These are phyloP conservation scores for Bruguiera hainesii DNA, from an alignment of 441 rosid genomes.

Conservation along the genomic window DNA sequence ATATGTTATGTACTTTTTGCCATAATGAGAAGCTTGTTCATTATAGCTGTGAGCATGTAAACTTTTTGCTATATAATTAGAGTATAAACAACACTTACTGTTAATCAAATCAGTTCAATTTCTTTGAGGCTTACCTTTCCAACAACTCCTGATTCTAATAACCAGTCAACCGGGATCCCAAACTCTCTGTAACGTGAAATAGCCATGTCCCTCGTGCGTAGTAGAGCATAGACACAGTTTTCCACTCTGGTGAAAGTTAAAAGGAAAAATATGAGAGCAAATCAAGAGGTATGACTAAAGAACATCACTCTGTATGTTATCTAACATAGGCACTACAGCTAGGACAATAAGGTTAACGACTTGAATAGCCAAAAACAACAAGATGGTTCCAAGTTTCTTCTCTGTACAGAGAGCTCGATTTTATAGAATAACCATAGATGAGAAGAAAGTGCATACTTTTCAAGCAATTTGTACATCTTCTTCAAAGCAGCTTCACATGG, in stretches of 20 bases:
- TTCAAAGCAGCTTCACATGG: slow-evolving; percentile 84
- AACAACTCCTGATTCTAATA: slow-evolving; percentile 79
- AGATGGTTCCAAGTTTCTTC: slow-evolving; percentile 1
- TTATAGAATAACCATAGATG: slow-evolving; percentile 7
- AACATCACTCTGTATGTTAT: neutral
- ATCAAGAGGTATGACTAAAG: slow-evolving; percentile 3
- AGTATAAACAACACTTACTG: neutral
- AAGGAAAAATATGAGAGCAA: slow-evolving; percentile 4
- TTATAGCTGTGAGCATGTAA: neutral
- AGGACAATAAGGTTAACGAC: too few species aligned
- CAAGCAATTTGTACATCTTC: slow-evolving; percentile 95
- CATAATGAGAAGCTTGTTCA: neutral
- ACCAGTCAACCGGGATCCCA: slow-evolving; percentile 84
- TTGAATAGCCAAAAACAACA: neutral
- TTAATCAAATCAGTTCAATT: neutral
- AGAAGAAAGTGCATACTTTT: slow-evolving; percentile 53
- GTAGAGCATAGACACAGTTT: slow-evolving; percentile 78
- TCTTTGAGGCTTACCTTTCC: slow-evolving; percentile 64
- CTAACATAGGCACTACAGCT: neutral
- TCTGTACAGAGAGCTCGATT: neutral
- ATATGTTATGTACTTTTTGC: neutral
- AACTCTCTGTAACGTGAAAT: slow-evolving; percentile 76
- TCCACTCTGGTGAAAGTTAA: slow-evolving; percentile 62
- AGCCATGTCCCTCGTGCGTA: slow-evolving; percentile 98
- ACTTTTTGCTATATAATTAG: neutral